Evolutionary conservation across 805 yeast genomes (phyloP).

Genomic region (Priceomyces haplophilus): DNA sequence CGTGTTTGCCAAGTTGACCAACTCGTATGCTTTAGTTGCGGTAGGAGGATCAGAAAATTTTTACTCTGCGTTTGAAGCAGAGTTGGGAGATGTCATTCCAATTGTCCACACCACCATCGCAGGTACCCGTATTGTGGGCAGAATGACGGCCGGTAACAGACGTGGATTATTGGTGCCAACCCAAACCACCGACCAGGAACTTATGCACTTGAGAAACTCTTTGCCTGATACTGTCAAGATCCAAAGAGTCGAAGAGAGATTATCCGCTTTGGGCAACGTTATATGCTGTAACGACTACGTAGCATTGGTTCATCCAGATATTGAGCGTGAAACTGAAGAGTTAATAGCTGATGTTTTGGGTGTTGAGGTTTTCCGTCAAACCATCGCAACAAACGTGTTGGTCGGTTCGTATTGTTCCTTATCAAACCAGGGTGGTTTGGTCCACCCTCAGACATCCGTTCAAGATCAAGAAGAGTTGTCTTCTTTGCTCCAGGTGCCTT

Average conservation of each 20-base stretch:
- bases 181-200: slow-evolving; percentile 96
- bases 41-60: slow-evolving; percentile 88
- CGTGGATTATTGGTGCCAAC: slow-evolving; percentile 96
- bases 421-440: slow-evolving; percentile 96
- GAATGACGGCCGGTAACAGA: slow-evolving; percentile 98
- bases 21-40: slow-evolving; percentile 93
- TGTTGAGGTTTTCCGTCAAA: slow-evolving; percentile 98
- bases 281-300: slow-evolving; percentile 98
- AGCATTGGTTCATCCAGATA: slow-evolving; percentile 98
- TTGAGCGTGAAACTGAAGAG: slow-evolving; percentile 98
- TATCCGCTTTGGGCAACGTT: slow-evolving; percentile 95
- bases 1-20: slow-evolving; percentile 91
- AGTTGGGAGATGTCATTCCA: slow-evolving; percentile 93
- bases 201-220: slow-evolving; percentile 94
- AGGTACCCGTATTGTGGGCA: slow-evolving; percentile 95
- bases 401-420: slow-evolving; percentile 96
- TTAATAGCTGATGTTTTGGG: slow-evolving; percentile 96
- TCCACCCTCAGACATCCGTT: slow-evolving; percentile 94
- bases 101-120: slow-evolving; percentile 97
- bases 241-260: slow-evolving; percentile 96
- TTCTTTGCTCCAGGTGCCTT: slow-evolving; percentile 91
- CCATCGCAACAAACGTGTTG: slow-evolving; percentile 95
- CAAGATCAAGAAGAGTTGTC: slow-evolving; percentile 98
- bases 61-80: slow-evolving; percentile 95
- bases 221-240: slow-evolving; percentile 93